phyloP scores from a whole-genome alignment of 1,284 basidiomycete species.

The Mycena citricolor region DNA sequence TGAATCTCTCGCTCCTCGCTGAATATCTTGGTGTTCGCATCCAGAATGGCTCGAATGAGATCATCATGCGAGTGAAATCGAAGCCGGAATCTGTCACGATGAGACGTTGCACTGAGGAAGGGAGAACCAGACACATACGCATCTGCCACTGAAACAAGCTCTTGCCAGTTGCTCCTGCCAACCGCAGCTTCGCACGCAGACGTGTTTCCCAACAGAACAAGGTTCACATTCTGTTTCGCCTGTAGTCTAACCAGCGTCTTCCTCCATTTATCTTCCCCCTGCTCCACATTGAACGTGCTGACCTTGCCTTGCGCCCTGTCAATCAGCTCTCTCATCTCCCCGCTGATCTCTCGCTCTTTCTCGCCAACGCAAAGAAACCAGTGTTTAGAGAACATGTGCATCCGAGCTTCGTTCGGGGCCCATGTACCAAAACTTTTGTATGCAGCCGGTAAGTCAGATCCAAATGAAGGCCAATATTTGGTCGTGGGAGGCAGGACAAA shows the following conservation, averaged over 20 bases:
- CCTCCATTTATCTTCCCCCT: constrained; percentile 49
- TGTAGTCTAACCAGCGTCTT: constrained; percentile 50
- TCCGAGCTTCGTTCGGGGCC: constrained; percentile 62
- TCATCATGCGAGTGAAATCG: constrained; percentile 35
- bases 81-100: constrained; percentile 36
- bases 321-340: constrained; percentile 51
- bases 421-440: constrained; percentile 56
- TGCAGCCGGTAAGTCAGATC: constrained; percentile 43
- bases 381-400: constrained; percentile 48
- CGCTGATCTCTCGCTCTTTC: constrained; percentile 46
- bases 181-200: constrained; percentile 46
- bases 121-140: constrained; percentile 38
- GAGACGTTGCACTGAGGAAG: constrained; percentile 8
- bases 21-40: constrained; percentile 37
- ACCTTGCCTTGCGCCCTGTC: constrained; percentile 54
- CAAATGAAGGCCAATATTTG: constrained; percentile 59
- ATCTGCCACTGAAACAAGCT: constrained; percentile 48
- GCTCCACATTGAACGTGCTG: constrained; percentile 54
- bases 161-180: constrained; percentile 51
- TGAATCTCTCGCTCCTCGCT: neutral
- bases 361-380: constrained; percentile 63
- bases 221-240: constrained; percentile 45
- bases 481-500: constrained; percentile 49
- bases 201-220: constrained; percentile 54
- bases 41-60: constrained; percentile 45